phyloP scores from a whole-genome alignment of 2,329 filamentous ascomycete species.

The Epichloe hybrida region DNA sequence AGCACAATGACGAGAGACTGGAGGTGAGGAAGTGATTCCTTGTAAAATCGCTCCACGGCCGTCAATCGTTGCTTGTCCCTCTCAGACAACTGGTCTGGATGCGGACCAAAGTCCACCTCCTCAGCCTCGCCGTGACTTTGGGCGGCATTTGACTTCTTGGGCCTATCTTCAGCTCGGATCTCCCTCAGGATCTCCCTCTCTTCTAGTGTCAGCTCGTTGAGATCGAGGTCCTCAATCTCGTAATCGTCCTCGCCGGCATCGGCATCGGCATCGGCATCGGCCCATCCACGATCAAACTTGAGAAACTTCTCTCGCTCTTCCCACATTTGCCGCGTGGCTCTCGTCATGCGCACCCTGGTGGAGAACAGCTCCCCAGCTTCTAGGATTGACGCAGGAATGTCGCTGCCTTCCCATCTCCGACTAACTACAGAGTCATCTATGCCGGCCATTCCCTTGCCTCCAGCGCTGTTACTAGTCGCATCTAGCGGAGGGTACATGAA shows the following conservation, averaged over 20 bases:
- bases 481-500: conserved; percentile 95
- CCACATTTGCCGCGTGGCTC: conserved; percentile 88
- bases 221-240: conserved; percentile 33
- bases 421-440: conserved; percentile 70
- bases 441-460: conserved; percentile 74
- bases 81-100: conserved; percentile 31
- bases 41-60: conserved; percentile 71
- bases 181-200: conserved; percentile 29
- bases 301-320: conserved; percentile 84
- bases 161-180: conserved; percentile 23
- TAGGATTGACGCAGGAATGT: conserved; percentile 85
- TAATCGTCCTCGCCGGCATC: conserved; percentile 25
- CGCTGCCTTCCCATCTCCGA: conserved; percentile 81
- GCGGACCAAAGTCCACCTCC: conserved; percentile 33
- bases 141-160: conserved; percentile 10
- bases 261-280: conserved; percentile 31
- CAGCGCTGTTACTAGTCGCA: conserved; percentile 74
- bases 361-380: conserved; percentile 91
- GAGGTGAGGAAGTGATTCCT: conserved; percentile 64
- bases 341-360: conserved; percentile 76
- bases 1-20: conserved; percentile 90
- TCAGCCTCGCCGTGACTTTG: conserved; percentile 13
- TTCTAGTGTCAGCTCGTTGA: conserved; percentile 29
- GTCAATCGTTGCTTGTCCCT: conserved; percentile 51
- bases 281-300: conserved; percentile 86